Evolutionary conservation across 2,329 filamentous ascomycete species (phyloP).

Genomic region (Chrysoporthe puriensis): DNA sequence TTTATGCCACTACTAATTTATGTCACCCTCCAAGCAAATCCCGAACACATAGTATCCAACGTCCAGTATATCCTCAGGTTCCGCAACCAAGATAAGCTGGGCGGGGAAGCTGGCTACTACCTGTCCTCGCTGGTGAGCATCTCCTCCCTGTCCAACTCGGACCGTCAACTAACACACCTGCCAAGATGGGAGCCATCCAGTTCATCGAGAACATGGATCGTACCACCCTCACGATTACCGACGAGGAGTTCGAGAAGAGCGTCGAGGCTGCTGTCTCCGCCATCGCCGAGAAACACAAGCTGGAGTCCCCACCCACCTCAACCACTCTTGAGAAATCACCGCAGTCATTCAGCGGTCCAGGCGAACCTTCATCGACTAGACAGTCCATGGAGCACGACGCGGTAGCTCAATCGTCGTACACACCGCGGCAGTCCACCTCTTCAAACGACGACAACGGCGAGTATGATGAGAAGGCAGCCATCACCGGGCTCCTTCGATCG

Average conservation of each 20-base stretch:
- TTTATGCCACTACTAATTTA: slow-evolving; percentile 96
- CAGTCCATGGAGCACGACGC: slow-evolving; percentile 48
- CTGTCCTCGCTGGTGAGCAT: slow-evolving; percentile 78
- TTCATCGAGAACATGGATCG: slow-evolving; percentile 97
- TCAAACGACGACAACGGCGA: slow-evolving; percentile 56
- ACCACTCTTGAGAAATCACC: slow-evolving; percentile 51
- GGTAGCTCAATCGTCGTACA: slow-evolving; percentile 35
- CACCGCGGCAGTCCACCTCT: slow-evolving; percentile 57
- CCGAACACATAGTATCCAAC: slow-evolving; percentile 94
- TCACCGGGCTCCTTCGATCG: slow-evolving; percentile 81
- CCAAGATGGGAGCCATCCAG: slow-evolving; percentile 87
- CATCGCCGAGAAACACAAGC: slow-evolving; percentile 86
- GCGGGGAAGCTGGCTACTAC: slow-evolving; percentile 98
- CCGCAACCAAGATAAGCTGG: slow-evolving; percentile 94
- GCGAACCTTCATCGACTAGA: slow-evolving; percentile 54
- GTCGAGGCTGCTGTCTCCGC: slow-evolving; percentile 96
- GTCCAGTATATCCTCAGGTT: slow-evolving; percentile 98
- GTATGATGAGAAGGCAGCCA: slow-evolving; percentile 77
- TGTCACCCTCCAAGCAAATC: slow-evolving; percentile 91
- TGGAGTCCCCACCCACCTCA: slow-evolving; percentile 50
- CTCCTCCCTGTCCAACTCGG: neutral
- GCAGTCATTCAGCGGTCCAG: slow-evolving; percentile 31
- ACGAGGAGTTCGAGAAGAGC: slow-evolving; percentile 93
- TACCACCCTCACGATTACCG: slow-evolving; percentile 88
- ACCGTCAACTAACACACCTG: neutral